These are phyloP conservation scores for Thozetella sp. DNA, from an alignment of 495 filamentous ascomycete genomes.

Conservation along the genomic window DNA sequence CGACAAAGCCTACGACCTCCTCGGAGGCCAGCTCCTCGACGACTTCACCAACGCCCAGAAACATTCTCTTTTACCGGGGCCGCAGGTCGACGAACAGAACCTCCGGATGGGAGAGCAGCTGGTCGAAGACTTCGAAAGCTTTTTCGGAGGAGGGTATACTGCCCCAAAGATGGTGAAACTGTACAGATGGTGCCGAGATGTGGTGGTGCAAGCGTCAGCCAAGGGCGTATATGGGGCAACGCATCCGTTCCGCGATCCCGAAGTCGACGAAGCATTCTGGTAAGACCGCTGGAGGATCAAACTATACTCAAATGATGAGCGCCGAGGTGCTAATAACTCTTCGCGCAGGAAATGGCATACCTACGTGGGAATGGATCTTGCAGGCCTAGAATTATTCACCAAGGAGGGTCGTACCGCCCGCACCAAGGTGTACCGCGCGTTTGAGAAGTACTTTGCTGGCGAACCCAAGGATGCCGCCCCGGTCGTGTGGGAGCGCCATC, in stretches of 20 bases:
- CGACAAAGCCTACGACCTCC: neutral
- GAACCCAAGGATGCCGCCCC: neutral
- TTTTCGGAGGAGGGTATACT: neutral
- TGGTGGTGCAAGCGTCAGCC: neutral
- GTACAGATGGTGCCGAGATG: neutral
- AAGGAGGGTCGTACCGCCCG: neutral
- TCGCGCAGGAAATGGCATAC: neutral
- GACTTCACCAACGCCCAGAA: neutral
- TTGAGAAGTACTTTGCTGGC: neutral
- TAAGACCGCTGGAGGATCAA: neutral
- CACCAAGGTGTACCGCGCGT: neutral
- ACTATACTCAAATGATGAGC: neutral
- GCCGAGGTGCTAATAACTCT: neutral
- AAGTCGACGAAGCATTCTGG: neutral
- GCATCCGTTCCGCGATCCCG: neutral
- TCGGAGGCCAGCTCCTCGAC: neutral
- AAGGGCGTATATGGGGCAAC: neutral
- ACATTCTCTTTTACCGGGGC: neutral
- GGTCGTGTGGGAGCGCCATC: neutral
- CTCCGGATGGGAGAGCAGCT: neutral
- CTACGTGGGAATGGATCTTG: neutral
- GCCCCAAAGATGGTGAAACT: neutral
- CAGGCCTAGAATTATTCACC: neutral
- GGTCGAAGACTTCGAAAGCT: neutral
- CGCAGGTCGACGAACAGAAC: neutral